Base-by-base conservation (phyloP, 371 early-diverging fungal species). In the Circinella minor region DNA sequence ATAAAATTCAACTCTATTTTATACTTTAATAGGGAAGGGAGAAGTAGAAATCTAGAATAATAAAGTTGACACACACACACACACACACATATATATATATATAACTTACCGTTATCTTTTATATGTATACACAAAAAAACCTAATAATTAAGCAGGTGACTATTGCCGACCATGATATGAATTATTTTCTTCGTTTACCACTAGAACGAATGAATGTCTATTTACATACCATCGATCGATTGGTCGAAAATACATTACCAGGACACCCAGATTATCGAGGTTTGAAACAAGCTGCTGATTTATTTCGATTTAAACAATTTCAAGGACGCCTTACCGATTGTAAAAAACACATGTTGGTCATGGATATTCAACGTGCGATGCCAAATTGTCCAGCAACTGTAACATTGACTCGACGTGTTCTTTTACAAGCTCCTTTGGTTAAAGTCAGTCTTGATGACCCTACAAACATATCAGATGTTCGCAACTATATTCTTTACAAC, bases 401-500 rank as follows among this genome's bases (percentile, higher is more conserved):
- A 1, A 80, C 77, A n/a, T 46, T 61, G 7, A 36, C 67, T 4
- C 73, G 77, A 13, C 71, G 80, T 4, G 55, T 80, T 14, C 15
- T 80, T 4, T 54, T 74, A 11, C 69, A 57, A 13, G 66, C 75
- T 7, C 65, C 75, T 4, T 55, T 80, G 11, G 71, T 75, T 49
- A 71, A 75, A 51, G 74, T 80, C 5, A 75, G 75, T 66, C 46
- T 74, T 3, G 72, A 75, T n/a, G 69, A 73, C 47, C 74, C 74
- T 11, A 63, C 70, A 4, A 27, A 62, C 13, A 74, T 65, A 13
- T 65, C 68, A 11, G 76, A 80, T 48, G 37, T 54, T 4, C 73
- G 77, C 27, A 72, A 68, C 47, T 80, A 77, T 37, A 68, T 74
- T 54, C 71, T 80, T n/a, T 80, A 70, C 63, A 75, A 77, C 36